Evolutionary conservation across 2,329 filamentous ascomycete genomes (phyloP).

Genomic region (Venturiaceae sp.): DNA sequence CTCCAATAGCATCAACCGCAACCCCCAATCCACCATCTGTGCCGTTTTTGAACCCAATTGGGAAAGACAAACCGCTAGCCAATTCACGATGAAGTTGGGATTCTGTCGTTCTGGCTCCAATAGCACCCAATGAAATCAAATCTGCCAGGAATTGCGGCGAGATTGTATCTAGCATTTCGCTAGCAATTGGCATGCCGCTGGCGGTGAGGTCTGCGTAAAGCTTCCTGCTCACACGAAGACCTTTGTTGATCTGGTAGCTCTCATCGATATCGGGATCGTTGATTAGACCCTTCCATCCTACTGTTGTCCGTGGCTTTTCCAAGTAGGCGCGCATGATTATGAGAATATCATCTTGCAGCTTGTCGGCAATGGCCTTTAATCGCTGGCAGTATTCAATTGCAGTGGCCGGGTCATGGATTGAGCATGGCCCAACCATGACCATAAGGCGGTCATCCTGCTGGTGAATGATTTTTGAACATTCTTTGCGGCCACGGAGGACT

Average conservation of each 20-base stretch:
- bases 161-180: slow-evolving; percentile 98
- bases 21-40: slow-evolving; percentile 87
- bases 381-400: slow-evolving; percentile 82
- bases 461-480: slow-evolving; percentile 66
- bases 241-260: slow-evolving; percentile 98
- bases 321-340: slow-evolving; percentile 98
- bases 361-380: slow-evolving; percentile 67
- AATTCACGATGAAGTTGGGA: slow-evolving; percentile 94
- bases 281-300: slow-evolving; percentile 98
- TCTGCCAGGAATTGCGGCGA: slow-evolving; percentile 96
- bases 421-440: slow-evolving; percentile 92
- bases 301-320: slow-evolving; percentile 95
- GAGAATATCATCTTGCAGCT: slow-evolving; percentile 72
- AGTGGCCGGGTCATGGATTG: slow-evolving; percentile 84
- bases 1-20: slow-evolving; percentile 89
- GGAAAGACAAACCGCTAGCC: slow-evolving; percentile 90
- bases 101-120: slow-evolving; percentile 93
- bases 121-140: slow-evolving; percentile 88
- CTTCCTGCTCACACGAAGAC: slow-evolving; percentile 81
- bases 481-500: slow-evolving; percentile 60
- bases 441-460: slow-evolving; percentile 77
- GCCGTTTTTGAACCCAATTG: slow-evolving; percentile 98
- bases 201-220: slow-evolving; percentile 85
- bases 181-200: slow-evolving; percentile 86
- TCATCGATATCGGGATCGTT: slow-evolving; percentile 98